phyloP scores from a whole-genome alignment of 768 basidiomycete species.

The Leccinellum rugosiceps region DNA sequence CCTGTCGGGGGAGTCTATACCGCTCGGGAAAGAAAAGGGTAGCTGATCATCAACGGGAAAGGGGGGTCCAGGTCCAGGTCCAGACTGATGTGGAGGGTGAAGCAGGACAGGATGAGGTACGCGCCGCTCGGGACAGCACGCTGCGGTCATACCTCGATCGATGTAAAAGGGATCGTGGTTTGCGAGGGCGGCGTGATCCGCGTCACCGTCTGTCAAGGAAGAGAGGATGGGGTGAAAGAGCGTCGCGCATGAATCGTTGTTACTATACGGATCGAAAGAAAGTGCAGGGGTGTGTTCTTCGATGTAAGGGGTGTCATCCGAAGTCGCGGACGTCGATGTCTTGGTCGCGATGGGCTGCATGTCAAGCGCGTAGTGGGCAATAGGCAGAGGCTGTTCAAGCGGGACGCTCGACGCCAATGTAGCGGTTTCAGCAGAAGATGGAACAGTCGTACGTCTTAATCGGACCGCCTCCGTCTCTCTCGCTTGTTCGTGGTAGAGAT shows the following conservation, averaged over 20 bases:
- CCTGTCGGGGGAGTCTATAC: neutral
- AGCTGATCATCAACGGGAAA: neutral
- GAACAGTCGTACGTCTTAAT: neutral
- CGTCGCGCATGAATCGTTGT: slow-evolving; percentile 54
- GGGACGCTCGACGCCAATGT: neutral
- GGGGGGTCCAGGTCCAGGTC: neutral
- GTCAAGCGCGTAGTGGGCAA: neutral
- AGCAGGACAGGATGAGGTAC: neutral
- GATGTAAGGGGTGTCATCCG: no score
- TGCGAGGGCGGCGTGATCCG: neutral
- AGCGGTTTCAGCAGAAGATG: no score
- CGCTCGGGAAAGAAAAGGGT: neutral
- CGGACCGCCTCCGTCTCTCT: no score
- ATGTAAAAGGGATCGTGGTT: neutral
- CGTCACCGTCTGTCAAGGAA: neutral
- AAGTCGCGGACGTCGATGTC: no score
- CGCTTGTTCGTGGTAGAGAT: no score
- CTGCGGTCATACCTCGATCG: neutral
- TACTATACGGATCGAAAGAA: slow-evolving; percentile 25
- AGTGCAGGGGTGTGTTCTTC: neutral
- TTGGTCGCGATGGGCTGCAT: neutral
- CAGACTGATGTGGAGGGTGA: neutral
- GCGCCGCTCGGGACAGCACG: neutral
- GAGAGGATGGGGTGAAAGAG: neutral
- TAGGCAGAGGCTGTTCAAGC: neutral